Conservation (phyloP, 1,139 yeast species). For the Pichia sp. region DNA sequence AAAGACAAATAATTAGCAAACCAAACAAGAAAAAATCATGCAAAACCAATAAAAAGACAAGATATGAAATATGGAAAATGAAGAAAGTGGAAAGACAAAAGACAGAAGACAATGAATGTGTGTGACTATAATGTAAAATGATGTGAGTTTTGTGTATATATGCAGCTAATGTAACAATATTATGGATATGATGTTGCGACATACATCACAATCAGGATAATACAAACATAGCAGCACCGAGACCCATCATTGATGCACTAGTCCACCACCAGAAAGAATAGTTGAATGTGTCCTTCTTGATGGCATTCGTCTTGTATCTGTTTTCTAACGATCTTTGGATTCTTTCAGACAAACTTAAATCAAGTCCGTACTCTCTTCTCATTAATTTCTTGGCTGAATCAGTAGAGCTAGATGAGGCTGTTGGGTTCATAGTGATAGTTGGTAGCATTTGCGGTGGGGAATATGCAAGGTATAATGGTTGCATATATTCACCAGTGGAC, state of each 20-base stretch:
- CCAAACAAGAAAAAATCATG: not conserved
- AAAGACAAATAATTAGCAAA: not conserved
- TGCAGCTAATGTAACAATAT: no score
- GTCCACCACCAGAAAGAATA: slow-evolving; percentile 53
- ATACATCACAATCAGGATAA: slow-evolving; percentile 1
- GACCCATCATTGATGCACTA: slow-evolving; percentile 39
- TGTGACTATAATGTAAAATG: not conserved
- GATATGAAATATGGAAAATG: not conserved
- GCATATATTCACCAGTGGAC: slow-evolving; percentile 80
- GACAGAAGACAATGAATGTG: not conserved
- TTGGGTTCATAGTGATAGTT: slow-evolving; percentile 86
- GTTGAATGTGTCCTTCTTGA: slow-evolving; percentile 43
- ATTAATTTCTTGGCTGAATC: slow-evolving; percentile 18
- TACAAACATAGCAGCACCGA: slow-evolving; percentile 36
- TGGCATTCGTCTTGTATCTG: slow-evolving; percentile 75
- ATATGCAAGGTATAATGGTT: slow-evolving; percentile 89
- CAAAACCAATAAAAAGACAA: not conserved
- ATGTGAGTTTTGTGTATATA: no score
- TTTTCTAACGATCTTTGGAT: slow-evolving; percentile 78
- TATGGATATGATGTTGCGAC: no score
- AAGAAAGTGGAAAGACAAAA: not conserved
- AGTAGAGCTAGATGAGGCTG: slow-evolving; percentile 44
- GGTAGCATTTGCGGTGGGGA: slow-evolving; percentile 97
- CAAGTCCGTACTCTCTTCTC: slow-evolving; percentile 16
- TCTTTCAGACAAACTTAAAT: slow-evolving; percentile 31